Base-by-base conservation (phyloP, 1,139 yeast genomes). In the Debaryomyces sp. region DNA sequence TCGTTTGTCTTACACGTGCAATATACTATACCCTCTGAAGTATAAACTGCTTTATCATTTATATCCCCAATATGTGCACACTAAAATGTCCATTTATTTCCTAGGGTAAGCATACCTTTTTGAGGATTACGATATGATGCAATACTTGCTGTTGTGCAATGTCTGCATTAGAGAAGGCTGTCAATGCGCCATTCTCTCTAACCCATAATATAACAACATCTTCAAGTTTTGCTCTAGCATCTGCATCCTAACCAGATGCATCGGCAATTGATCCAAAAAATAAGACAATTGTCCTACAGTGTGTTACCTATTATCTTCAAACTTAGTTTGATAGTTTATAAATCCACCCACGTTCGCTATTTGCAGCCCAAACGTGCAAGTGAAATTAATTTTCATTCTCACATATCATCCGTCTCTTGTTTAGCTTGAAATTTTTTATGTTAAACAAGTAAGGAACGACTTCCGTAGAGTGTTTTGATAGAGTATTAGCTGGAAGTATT, bases 301-400 rank as follows among this genome's bases (percentile, higher is more conserved):
- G 3, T 27, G 13, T 27, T 27, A 3, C 27, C 4, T 3, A 24
- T 24, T 24, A 24, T 24, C 9, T 24, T 24, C 9, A 17, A 10
- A 13, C 7, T 34, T 5, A 15, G 38, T 15, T 17, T 18, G n/a
- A 12, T 30, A 21, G 18, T 30, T 30, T 30, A 23, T 5, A 37
- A 26, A 37, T 10, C 40, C 15, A 40, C 15, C 24, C 43, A 40
- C 43, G 43, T 40, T 40, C 36, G 42, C 35, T 30, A 13, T 26
- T 18, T 40, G 34, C 34, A 40, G 26, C 43, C 34, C 43, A 29
- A 40, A 29, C 26, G 34, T 26, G 43, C 22, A 17, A 27, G 27
- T 27, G 36, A 27, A 40, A 40, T 29, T 40, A 10, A 30, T n/a
- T 8, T 6, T 13, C 32, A 27, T n/a, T 29, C 33, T 30, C 37